Percentiles rank a stretch among this genome's conserved stretches.
These are phyloP conservation scores for Leccinum obscurum DNA, from an alignment of 768 basidiomycete species.

Conservation along the genomic window DNA sequence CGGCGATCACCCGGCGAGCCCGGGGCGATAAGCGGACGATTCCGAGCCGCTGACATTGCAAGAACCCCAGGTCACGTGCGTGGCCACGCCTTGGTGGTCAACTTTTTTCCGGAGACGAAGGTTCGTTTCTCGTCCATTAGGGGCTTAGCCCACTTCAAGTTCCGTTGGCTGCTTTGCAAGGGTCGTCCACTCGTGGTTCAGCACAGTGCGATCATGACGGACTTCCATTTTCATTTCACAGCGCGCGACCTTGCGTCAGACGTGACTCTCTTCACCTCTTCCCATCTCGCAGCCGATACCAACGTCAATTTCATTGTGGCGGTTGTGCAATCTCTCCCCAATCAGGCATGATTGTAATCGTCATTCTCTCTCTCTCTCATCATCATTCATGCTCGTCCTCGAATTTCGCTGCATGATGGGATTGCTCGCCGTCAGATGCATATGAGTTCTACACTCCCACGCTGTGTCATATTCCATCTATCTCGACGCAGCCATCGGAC, in stretches of 20 bases:
- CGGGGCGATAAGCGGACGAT: slow-evolving; percentile 19
- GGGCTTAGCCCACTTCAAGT: slow-evolving; percentile 15
- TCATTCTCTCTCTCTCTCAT: background rate
- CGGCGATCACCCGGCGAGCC: slow-evolving; percentile 1
- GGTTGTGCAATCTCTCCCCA: background rate
- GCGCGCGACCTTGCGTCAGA: slow-evolving; percentile 10
- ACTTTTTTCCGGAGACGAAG: background rate
- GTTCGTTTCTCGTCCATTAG: slow-evolving; percentile 1
- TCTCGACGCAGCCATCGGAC: background rate
- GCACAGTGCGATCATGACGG: slow-evolving; percentile 13
- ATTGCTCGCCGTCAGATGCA: background rate
- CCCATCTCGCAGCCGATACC: slow-evolving; percentile 18
- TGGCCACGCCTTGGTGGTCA: background rate
- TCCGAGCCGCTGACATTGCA: slow-evolving; percentile 21
- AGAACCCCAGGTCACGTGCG: slow-evolving; percentile 22
- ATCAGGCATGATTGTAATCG: slow-evolving; percentile 8
- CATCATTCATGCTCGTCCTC: background rate
- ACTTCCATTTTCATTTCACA: slow-evolving; percentile 23
- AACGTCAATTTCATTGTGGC: slow-evolving; percentile 6
- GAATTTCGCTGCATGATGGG: background rate
- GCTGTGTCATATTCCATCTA: background rate
- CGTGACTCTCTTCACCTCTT: background rate
- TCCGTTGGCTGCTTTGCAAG: slow-evolving; percentile 13
- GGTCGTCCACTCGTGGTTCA: slow-evolving; percentile 13
- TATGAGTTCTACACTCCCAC: background rate